A percentile compares a stretch with the other conserved stretches of the same genome.
Conservation (phyloP, 1,284 basidiomycete species). For the Cutaneotrichosporon sp. region DNA sequence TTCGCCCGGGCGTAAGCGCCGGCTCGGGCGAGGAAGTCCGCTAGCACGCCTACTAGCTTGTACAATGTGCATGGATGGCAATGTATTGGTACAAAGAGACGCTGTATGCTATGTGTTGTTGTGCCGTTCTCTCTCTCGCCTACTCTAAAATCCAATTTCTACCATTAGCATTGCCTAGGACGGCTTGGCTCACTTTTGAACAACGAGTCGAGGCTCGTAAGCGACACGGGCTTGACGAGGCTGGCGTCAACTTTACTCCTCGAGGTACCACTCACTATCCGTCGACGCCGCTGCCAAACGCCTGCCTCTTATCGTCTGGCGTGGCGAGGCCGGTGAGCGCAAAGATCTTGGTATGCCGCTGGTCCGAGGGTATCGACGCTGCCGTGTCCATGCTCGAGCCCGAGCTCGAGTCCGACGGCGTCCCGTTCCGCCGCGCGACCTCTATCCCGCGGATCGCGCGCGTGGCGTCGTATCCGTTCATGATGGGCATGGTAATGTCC, state of each 20-base stretch:
- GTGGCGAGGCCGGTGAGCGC: conserved; percentile 91
- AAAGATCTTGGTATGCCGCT: conserved; percentile 59
- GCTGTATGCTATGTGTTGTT: not conserved
- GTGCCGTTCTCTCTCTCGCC: not conserved
- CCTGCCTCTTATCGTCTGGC: conserved; percentile 81
- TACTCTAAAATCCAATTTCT: conserved; percentile 25
- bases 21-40: conserved; percentile 40
- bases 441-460: conserved; percentile 76
- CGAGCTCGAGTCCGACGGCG: not conserved
- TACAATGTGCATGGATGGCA: no score
- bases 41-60: conserved; percentile 5
- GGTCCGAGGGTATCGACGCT: not conserved
- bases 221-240: conserved; percentile 84
- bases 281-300: conserved; percentile 88
- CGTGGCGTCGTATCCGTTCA: conserved; percentile 84
- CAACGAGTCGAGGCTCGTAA: conserved; percentile 79
- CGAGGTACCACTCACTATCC: conserved; percentile 67
- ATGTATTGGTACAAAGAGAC: no score
- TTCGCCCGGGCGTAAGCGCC: conserved; percentile 37
- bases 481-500: conserved; percentile 87
- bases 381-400: not conserved
- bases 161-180: not conserved
- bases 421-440: conserved; percentile 47
- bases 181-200: conserved; percentile 55
- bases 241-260: conserved; percentile 48